Base-by-base conservation (phyloP, 2,329 filamentous ascomycete species). In the Elsinoe fawcettii region DNA sequence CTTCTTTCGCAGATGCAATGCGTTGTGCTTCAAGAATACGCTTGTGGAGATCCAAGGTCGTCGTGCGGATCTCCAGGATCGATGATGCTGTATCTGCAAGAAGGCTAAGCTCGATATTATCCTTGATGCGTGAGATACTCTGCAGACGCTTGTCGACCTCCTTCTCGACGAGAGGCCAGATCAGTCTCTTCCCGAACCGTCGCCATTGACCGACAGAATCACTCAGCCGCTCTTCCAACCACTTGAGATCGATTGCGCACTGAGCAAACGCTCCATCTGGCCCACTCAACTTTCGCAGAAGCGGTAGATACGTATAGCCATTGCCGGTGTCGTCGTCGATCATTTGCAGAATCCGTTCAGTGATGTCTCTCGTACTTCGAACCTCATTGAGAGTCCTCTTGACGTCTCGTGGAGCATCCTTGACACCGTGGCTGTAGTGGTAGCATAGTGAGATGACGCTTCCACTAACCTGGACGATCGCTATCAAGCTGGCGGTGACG, bases 401-500 rank as follows among this genome's bases (percentile, higher is more conserved):
- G 4, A 34, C 30, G 16, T 51, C 27, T 12, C 16, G 25, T 11
- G 46, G 46, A 9, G 46, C 25, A 22, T 51, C 46, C 8, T 51
- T 51, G 25, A 51, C 34, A 1, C 46, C 25, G 9, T 51, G 46
- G 5, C 46, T 34, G 25, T 51, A 51, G 8, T 51, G 3, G 27
- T 51, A 51, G 25, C 46, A 51, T 16, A 51, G 16, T 14, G 46
- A 51, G 11, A 51, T 51, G 25, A 51, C 25, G 18, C 23, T 51
- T 7, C 46, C 46, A 32, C 46, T 51, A 5, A 51, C 34, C 11
- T 51, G 46, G 6, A 51, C 46, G 25, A 51, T 20, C 4, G 46
- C 46, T 16, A 51, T 51, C 11, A 51, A 25, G 12, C 25, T 51
- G 25, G 46, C 46, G 2, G 46, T 51, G 25, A 51, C 18, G 27